A percentile compares a stretch with the other conserved stretches of the same genome.
phyloP scores from a whole-genome alignment of 163 green algal genomes.

The Scenedesmus sp. region DNA sequence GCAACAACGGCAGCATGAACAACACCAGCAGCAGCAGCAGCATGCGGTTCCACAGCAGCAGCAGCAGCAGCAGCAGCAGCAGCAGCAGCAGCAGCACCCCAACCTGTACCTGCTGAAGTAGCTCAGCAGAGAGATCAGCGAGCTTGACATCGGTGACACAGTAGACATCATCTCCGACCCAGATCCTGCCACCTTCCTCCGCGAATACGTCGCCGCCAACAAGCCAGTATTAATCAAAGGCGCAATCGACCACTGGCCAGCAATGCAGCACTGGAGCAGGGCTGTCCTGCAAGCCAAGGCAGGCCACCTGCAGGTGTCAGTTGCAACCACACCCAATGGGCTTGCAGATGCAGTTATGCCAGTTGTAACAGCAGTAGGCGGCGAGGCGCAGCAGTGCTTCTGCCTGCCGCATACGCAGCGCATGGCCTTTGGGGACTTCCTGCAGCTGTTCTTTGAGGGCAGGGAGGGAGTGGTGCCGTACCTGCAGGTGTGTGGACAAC shows the following conservation, averaged over 20 bases:
- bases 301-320: slow-evolving; percentile 4
- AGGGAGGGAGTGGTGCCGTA: slow-evolving; percentile 14
- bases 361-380: background rate
- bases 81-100: background rate
- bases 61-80: background rate
- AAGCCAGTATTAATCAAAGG: slow-evolving; percentile 33
- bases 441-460: slow-evolving; percentile 2
- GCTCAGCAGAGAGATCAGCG: slow-evolving; percentile 24
- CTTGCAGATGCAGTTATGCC: slow-evolving; percentile 33
- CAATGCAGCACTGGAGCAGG: background rate
- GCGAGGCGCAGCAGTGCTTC: slow-evolving; percentile 9
- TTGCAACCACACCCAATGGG: slow-evolving; percentile 38
- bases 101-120: slow-evolving; percentile 9
- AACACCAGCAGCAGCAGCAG: background rate
- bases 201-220: slow-evolving; percentile 31
- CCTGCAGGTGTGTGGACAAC: slow-evolving; percentile 3
- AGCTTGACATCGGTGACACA: slow-evolving; percentile 21
- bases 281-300: background rate
- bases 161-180: slow-evolving; percentile 21
- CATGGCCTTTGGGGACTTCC: slow-evolving; percentile 20
- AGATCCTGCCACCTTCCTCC: slow-evolving; percentile 7
- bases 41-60: background rate
- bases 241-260: slow-evolving; percentile 40
- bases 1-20: background rate
- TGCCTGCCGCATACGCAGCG: slow-evolving; percentile 27